Evolutionary conservation across 768 basidiomycete species (phyloP), one percentile per base, ranked within the genome.

Genomic region (Lyophyllum atratum): DNA sequence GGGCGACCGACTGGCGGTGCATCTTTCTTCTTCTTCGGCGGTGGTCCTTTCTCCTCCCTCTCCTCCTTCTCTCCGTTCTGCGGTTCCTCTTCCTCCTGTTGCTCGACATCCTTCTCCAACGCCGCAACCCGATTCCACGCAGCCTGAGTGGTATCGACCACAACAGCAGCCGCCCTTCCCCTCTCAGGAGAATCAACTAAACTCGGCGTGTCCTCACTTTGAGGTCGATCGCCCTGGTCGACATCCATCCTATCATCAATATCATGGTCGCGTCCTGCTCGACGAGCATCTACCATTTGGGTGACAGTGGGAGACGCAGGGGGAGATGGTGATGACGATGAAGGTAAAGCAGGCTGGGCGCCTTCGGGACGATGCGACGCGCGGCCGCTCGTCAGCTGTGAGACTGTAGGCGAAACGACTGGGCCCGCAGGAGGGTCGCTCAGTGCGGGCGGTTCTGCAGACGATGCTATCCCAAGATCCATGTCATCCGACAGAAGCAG

Each of bases 81-180:
- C n/a, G n/a, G n/a, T n/a, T n/a, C n/a, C n/a, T n/a, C n/a, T n/a
- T n/a, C n/a, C n/a, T n/a, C n/a, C n/a, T n/a, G n/a, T n/a, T n/a
- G n/a, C 34, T 14, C 6, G 34, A 37, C 17, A 15, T n/a, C 54
- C 60, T 45, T 60, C 58, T 31, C 56, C 52, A 19, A 52, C 53
- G n/a, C 51, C 14, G 49, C 15, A 6, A 10, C 26, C 29, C 34
- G 62, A 31, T 52, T 69, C 72, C 86, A 89, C 1, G 71, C 64
- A 2, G 86, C 81, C 4, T 72, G 68, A 4, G 75, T 70, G 0
- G 88, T 89, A 62, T 74, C 78, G 31, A 87, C 66, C 4, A 83
- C 76, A 56, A 79, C 74, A 0, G 52, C 19, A 2, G 19, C 14
- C 7, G 43, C 56, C 11, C 39, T 37, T 9, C n/a, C 22, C 12